Base-by-base conservation (phyloP, 805 yeast genomes). In the Ogataea pini region DNA sequence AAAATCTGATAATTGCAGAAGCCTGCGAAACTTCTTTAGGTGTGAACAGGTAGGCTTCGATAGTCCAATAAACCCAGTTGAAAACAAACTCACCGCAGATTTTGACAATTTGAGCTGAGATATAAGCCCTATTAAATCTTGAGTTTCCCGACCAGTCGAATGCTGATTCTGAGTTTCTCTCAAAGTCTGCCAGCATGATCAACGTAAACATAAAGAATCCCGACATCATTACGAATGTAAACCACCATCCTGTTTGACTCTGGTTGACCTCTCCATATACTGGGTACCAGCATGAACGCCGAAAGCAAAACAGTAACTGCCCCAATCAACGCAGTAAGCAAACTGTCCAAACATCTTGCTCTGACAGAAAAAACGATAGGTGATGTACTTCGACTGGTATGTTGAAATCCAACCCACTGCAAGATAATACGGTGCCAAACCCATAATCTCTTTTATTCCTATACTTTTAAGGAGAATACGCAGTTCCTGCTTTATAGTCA, bases 21-120 rank as follows among this genome's bases (percentile, higher is more conserved):
- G 53, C 43, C 33, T 60, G 55, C 1, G 60, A 44, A 20, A 61
- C 43, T 36, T 62, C 64, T 8, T 50, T 44, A 7, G 55, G 34
- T 1, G 47, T 20, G 39, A 55, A 61, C 9, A 53, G 56, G 29
- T 51, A 58, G 4, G 52, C 51, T 7, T 64, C 60, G 31, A 59
- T 51, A 3, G 55, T 53, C 67, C 67, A 62, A 42, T 54, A 60
- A 22, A 57, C 42, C 63, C 64, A 61, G 32, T 58, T 57, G 51
- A 60, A 60, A 2, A 51, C 44, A 8, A 55, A 47, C 44, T 62
- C 65, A 37, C 47, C 49, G 3, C 56, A 51, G 22, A 60, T 51
- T 18, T 55, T 60, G 47, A 60, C 60, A 13, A 62, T 28, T 40
- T 55, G 59, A 25, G 57, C 48, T 12, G 65, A 64, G 19, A 61